phyloP scores from a whole-genome alignment of 2,329 filamentous ascomycete species.

The Verruconis gallopava region DNA sequence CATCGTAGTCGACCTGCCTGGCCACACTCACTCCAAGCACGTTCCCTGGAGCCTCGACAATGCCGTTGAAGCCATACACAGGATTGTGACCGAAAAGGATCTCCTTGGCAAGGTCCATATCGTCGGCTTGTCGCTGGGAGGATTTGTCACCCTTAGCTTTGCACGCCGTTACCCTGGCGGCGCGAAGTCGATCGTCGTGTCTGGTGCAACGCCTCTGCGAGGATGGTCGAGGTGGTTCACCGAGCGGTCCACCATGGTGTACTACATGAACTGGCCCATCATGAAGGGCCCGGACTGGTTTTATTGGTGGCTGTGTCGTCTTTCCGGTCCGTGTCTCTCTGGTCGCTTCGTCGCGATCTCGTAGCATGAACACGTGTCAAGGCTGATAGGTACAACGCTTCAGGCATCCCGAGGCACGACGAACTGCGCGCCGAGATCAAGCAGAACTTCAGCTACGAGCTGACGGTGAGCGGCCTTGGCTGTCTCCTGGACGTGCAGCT shows the following conservation, averaged over 20 bases:
- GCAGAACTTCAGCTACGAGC: not conserved
- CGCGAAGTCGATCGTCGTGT: not conserved
- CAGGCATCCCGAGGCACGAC: not conserved
- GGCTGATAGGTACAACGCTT: no score
- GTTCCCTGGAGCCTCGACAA: conserved; percentile 11
- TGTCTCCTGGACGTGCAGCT: not conserved
- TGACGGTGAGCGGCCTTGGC: not conserved
- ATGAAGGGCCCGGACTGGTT: not conserved
- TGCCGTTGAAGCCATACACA: conserved; percentile 6
- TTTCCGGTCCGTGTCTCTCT: no score
- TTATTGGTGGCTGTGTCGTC: not conserved
- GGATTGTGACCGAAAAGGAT: conserved; percentile 11
- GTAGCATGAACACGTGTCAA: no score
- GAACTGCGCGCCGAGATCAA: not conserved
- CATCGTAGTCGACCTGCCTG: conserved; percentile 12
- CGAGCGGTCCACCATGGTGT: not conserved
- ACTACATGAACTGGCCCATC: not conserved
- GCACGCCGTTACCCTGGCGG: conserved; percentile 7
- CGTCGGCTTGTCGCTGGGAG: conserved; percentile 14
- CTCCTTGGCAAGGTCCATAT: conserved; percentile 12
- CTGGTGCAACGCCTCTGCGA: not conserved
- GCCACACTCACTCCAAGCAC: conserved; percentile 10
- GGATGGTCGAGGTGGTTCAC: conserved; percentile 3
- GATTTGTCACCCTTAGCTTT: conserved; percentile 12
- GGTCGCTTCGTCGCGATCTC: no score